Evolutionary conservation across 495 filamentous ascomycete species (phyloP).

Genomic region (Aspergillus panamensis): DNA sequence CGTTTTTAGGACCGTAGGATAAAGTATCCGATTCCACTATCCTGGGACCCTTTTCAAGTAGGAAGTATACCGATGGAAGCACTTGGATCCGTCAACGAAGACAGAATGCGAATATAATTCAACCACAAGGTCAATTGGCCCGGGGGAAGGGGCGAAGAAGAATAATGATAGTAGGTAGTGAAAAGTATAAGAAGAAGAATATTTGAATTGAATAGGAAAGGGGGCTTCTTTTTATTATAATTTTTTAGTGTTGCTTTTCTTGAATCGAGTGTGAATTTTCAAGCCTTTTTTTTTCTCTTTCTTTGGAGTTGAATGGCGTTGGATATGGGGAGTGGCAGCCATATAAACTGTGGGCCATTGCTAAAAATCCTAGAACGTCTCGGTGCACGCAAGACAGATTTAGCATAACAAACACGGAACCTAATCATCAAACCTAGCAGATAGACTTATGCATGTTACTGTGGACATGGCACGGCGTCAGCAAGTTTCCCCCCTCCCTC

Average conservation of each 20-base stretch:
- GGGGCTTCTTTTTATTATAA: constrained; percentile 5
- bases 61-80: not conserved
- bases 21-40: not conserved
- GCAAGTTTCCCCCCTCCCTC: constrained; percentile 34
- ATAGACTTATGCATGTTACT: constrained; percentile 41
- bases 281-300: constrained; percentile 18
- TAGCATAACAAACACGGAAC: constrained; percentile 38
- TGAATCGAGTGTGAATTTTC: constrained; percentile 13
- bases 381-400: constrained; percentile 27
- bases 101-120: not conserved
- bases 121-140: constrained; percentile 15
- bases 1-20: not conserved
- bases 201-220: constrained; percentile 2
- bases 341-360: constrained; percentile 44
- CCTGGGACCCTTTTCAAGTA: not conserved
- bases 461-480: constrained; percentile 39
- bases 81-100: constrained; percentile 3
- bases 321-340: constrained; percentile 41
- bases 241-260: not conserved
- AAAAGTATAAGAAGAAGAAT: not conserved
- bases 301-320: constrained; percentile 20
- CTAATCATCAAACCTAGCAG: constrained; percentile 40
- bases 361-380: constrained; percentile 27
- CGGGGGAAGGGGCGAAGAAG: constrained; percentile 11
- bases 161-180: constrained; percentile 10